These are phyloP conservation scores for Oenanthe sinensis DNA, from an alignment of 129 eudicot species.

Conservation along the genomic window DNA sequence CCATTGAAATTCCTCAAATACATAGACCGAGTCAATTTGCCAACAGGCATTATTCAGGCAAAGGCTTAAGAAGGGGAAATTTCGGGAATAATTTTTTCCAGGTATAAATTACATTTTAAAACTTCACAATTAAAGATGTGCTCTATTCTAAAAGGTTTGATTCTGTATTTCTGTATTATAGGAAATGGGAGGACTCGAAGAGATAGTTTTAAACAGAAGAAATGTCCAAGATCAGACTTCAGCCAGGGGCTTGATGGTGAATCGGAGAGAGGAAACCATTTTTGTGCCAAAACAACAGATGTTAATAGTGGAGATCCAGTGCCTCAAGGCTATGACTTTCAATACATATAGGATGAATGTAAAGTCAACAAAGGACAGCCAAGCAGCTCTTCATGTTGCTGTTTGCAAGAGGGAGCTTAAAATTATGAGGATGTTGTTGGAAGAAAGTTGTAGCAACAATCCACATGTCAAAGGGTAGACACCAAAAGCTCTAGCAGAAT, in stretches of 20 bases:
- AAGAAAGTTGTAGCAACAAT: slow-evolving; percentile 38
- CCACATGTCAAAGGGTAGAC: slow-evolving; percentile 39
- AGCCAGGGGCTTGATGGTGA: slow-evolving; percentile 23
- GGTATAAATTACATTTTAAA: slow-evolving; percentile 22
- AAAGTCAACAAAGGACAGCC: slow-evolving; percentile 33
- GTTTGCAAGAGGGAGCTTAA: slow-evolving; percentile 40
- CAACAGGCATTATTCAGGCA: slow-evolving; percentile 42
- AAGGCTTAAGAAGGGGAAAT: slow-evolving; percentile 49
- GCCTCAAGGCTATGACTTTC: not conserved
- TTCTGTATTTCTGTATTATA: slow-evolving; percentile 9
- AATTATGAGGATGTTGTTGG: slow-evolving; percentile 39
- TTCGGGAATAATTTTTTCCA: slow-evolving; percentile 65
- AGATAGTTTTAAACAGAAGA: slow-evolving; percentile 32
- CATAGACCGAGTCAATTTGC: slow-evolving; percentile 49
- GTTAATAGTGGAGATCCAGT: slow-evolving; percentile 13
- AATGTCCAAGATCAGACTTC: slow-evolving; percentile 15
- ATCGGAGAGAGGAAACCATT: slow-evolving; percentile 20
- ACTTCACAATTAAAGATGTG: not conserved
- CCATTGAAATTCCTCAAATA: slow-evolving; percentile 69
- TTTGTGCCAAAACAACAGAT: slow-evolving; percentile 14
- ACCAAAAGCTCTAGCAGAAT: slow-evolving; percentile 34
- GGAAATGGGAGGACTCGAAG: slow-evolving; percentile 56
- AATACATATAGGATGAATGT: slow-evolving; percentile 16
- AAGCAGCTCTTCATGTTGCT: slow-evolving; percentile 44
- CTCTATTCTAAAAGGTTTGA: slow-evolving; percentile 1